These are phyloP conservation scores for Penicillium carneum DNA, from an alignment of 2,329 filamentous ascomycete species.

Conservation along the genomic window DNA sequence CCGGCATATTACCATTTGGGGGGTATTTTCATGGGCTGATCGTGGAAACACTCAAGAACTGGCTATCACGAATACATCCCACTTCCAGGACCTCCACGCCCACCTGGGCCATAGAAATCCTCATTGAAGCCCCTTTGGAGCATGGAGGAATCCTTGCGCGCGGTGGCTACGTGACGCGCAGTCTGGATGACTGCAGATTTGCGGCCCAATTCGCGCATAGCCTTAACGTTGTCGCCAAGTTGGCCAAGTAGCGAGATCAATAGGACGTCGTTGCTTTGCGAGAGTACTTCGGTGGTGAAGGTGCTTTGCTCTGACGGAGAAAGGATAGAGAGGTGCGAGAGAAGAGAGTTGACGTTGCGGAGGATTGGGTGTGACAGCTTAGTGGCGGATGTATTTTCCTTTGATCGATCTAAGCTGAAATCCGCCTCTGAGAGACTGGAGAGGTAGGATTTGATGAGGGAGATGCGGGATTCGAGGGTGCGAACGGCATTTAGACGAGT, in stretches of 20 bases:
- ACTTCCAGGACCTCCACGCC: neutral
- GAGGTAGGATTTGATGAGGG: slow-evolving; percentile 78
- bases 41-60: neutral
- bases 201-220: slow-evolving; percentile 75
- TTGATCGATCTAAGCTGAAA: slow-evolving; percentile 53
- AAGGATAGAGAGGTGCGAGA: slow-evolving; percentile 82
- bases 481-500: slow-evolving; percentile 92
- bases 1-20: neutral
- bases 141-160: slow-evolving; percentile 34
- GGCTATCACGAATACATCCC: slow-evolving; percentile 20
- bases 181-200: slow-evolving; percentile 71
- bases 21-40: slow-evolving; percentile 4
- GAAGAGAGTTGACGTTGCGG: slow-evolving; percentile 84
- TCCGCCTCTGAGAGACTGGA: slow-evolving; percentile 72
- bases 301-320: slow-evolving; percentile 71
- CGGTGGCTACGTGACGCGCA: slow-evolving; percentile 31
- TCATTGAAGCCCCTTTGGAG: slow-evolving; percentile 41
- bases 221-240: slow-evolving; percentile 74
- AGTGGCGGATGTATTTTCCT: slow-evolving; percentile 56
- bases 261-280: slow-evolving; percentile 83
- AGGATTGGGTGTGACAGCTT: slow-evolving; percentile 74
- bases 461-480: slow-evolving; percentile 82
- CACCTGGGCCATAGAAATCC: slow-evolving; percentile 35
- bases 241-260: slow-evolving; percentile 77
- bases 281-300: slow-evolving; percentile 74